Evolutionary conservation across 306 rosid genomes (phyloP).

Genomic region (Quercus aquifolioides): DNA sequence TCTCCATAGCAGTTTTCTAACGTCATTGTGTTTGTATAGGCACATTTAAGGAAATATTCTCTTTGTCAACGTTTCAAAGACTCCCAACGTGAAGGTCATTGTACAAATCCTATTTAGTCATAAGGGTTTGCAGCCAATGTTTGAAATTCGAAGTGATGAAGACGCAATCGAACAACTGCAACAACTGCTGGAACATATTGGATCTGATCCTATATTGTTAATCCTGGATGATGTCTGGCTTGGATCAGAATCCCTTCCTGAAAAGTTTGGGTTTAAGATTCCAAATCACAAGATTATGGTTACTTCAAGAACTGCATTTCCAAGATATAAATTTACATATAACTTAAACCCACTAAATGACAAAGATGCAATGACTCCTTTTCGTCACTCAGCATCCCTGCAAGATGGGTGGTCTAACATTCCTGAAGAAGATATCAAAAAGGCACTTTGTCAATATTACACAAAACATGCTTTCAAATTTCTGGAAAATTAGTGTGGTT

Average conservation of each 20-base stretch:
- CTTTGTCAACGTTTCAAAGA: constrained; percentile 37
- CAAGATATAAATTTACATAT: constrained; percentile 13
- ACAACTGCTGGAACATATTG: constrained; percentile 13
- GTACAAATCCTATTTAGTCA: constrained; percentile 9
- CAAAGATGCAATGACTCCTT: constrained; percentile 44
- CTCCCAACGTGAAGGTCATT: constrained; percentile 11
- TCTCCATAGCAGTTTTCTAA: not conserved
- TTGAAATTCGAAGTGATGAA: constrained; percentile 27
- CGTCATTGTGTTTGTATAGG: constrained; percentile 1
- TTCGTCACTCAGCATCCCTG: constrained; percentile 36
- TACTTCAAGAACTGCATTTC: constrained; percentile 51
- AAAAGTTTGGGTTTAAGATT: constrained; percentile 29
- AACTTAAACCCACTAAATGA: constrained; percentile 30
- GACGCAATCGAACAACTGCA: constrained; percentile 29
- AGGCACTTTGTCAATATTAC: constrained; percentile 40
- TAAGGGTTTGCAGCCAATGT: constrained; percentile 13
- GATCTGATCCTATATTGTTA: constrained; percentile 29
- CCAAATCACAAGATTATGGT: constrained; percentile 58
- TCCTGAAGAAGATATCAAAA: constrained; percentile 18
- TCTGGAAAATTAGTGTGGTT: too few relatives aligned
- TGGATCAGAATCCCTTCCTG: constrained; percentile 46
- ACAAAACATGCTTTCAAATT: too few relatives aligned
- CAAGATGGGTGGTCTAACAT: constrained; percentile 12
- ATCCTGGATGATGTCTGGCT: constrained; percentile 70
- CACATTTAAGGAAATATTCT: constrained; percentile 41